Evolutionary conservation across 352 stramenopile genomes (phyloP), one percentile per base, ranked within the genome.

Genomic region (Pythium scleroteichum): DNA sequence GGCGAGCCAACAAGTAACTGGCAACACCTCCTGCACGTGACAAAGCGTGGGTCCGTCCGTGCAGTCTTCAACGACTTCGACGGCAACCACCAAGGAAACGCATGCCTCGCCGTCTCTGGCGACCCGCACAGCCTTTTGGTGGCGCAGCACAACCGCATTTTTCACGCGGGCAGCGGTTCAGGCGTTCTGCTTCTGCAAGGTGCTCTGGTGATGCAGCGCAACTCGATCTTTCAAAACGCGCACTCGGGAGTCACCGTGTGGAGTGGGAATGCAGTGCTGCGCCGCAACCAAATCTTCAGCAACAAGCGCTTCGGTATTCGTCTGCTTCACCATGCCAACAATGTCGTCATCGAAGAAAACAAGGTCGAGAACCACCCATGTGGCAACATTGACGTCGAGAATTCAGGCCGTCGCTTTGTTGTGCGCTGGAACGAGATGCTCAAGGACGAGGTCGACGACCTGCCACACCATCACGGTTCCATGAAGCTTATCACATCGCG

Each of bases 301-400:
- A 94, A 94, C 62, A 68, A 59, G 3, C 85, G 82, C 0, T 94
- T 91, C 63, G 85, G 85, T 7, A 78, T 94, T 51, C 71, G 85
- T 0, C 42, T 94, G 23, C 57, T 94, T 10, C 88, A 90, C 50
- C 80, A 90, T 27, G 75, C 82, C 0, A 73, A 75, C 13, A 83
- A 87, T 29, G 73, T 91, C 12, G 78, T 92, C n/a, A 57, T 94
- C 20, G 80, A 94, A 62, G 75, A 90, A 27, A 94, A 94, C 51
- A 58, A 77, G 2, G 71, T 94, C 20, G 69, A 73, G 20, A 69
- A 72, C n/a, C 81, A 94, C 22, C 45, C 72, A 13, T 94, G 85
- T 33, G 82, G 82, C 1, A 89, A 86, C 29, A 71, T 94, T 8
- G 85, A 94, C 46, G 71, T 83, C 0, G 85, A 94, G 47, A 86